phyloP scores from a whole-genome alignment of 1,284 basidiomycete genomes.

The Marasmius tenuissimus region DNA sequence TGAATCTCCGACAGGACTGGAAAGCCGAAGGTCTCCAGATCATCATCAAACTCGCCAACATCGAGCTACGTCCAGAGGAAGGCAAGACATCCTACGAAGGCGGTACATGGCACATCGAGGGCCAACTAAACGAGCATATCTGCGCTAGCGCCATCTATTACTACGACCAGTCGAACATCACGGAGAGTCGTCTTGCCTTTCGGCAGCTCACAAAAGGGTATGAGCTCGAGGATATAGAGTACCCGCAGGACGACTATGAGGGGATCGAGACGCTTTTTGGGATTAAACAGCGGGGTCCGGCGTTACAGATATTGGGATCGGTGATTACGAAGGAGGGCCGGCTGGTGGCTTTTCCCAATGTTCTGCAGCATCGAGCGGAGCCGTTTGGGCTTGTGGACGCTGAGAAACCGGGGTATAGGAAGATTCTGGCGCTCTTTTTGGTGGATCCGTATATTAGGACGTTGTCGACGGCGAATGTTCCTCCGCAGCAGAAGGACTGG shows the following conservation, averaged over 20 bases:
- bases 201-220: conserved; percentile 5
- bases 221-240: not conserved
- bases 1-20: conserved; percentile 20
- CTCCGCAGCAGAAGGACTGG: not conserved
- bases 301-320: not conserved
- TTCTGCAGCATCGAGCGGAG: conserved; percentile 43
- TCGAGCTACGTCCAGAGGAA: conserved; percentile 42
- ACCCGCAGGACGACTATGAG: not conserved
- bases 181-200: conserved; percentile 30
- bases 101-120: conserved; percentile 40
- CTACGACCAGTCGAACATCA: conserved; percentile 34
- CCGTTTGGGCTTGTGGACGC: conserved; percentile 42
- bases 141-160: conserved; percentile 45
- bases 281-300: not conserved
- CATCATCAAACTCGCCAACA: conserved; percentile 52
- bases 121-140: conserved; percentile 45
- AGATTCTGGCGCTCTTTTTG: conserved; percentile 50
- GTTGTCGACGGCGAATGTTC: not conserved
- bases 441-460: conserved; percentile 38
- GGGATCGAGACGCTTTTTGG: not conserved
- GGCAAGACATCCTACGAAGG: conserved; percentile 33
- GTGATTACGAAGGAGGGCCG: not conserved
- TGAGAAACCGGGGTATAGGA: conserved; percentile 44
- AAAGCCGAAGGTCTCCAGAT: conserved; percentile 36
- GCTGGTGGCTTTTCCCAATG: conserved; percentile 43